Conservation (phyloP, 1,284 basidiomycete genomes). For the Boletus hoseneyae region DNA sequence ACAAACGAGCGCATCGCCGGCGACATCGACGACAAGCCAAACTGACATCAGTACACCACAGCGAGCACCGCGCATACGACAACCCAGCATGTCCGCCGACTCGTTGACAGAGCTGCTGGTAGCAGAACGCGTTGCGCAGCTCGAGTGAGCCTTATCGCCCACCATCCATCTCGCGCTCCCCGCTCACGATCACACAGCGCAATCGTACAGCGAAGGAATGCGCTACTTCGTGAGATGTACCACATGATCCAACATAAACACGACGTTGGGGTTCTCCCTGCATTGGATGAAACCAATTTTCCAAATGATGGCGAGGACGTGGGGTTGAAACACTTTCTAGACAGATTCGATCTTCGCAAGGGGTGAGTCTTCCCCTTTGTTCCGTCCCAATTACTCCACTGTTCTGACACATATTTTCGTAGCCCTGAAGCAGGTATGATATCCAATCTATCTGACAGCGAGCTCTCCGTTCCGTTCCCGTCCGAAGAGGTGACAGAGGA, state of each 20-base stretch:
- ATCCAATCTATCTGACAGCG: slow-evolving; percentile 29
- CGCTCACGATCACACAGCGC: slow-evolving; percentile 37
- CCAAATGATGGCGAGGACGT: slow-evolving; percentile 36
- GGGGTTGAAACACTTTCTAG: slow-evolving; percentile 47
- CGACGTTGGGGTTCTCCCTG: slow-evolving; percentile 39
- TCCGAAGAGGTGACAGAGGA: slow-evolving; percentile 12
- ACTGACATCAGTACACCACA: neutral
- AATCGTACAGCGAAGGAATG: slow-evolving; percentile 61
- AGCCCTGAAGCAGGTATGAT: slow-evolving; percentile 42
- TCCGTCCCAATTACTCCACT: neutral
- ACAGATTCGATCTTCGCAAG: slow-evolving; percentile 52
- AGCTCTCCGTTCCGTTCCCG: slow-evolving; percentile 25
- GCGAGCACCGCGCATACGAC: slow-evolving; percentile 4
- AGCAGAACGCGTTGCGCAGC: slow-evolving; percentile 39
- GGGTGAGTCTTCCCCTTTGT: slow-evolving; percentile 16
- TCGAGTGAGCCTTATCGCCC: slow-evolving; percentile 34
- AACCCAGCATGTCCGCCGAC: slow-evolving; percentile 23
- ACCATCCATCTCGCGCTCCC: neutral
- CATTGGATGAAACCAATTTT: slow-evolving; percentile 30
- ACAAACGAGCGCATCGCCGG: slow-evolving; percentile 7
- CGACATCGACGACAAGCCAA: neutral
- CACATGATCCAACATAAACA: slow-evolving; percentile 53
- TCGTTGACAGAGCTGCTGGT: slow-evolving; percentile 29
- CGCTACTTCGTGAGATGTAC: slow-evolving; percentile 65
- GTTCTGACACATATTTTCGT: slow-evolving; percentile 7